Base-by-base conservation (phyloP, 169 alveolate species). In the Cryptosporidium sp. region DNA sequence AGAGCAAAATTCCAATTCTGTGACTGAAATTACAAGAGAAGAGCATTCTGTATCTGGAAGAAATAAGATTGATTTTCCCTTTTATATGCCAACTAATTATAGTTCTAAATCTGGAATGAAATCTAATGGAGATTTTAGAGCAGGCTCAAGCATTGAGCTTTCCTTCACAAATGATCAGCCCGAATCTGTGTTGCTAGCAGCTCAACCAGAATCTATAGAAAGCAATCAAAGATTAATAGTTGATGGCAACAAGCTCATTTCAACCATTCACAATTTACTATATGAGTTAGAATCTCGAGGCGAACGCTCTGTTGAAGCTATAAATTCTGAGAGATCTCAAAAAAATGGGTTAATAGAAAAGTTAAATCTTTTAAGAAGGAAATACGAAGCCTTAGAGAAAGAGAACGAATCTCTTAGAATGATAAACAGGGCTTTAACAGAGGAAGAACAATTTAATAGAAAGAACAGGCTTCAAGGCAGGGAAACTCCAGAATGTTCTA, bases 231-330 rank as follows among this genome's bases (percentile, higher is more conserved):
- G 65, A 23, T 10, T 80, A 33, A 45, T 80, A 39, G 89, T 80
- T 31, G 89, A 80, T 80, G 89, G 89, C 0, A 80, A 62, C 52
- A 80, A 80, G 31, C 65, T 80, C 8, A 62, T 80, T 58, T 26
- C 43, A 14, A 80, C 89, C 10, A 80, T 80, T 26, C 89, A 80
- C 52, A 80, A 80, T 62, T 62, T 80, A n/a, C 51, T 80, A 18
- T 80, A 80, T 62, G 89, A 80, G 62, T 62, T 80, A 29, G 89
- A 80, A 14, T 80, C 89, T 35, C 71, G 89, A 9, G 51, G 80
- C 3, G 80, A 80, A 48, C 75, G 35, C 37, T 21, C 89, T 10
- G 89, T 48, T 14, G 89, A 80, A 14, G 45, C 65, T 10, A 43
- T 80, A 16, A 80, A 80, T 26, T 37, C 59, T 33, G 89, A 80